Percentiles rank a stretch among this genome's conserved stretches.
Evolutionary conservation across 768 basidiomycete genomes (phyloP).

Genomic region (Suillus weaverae): DNA sequence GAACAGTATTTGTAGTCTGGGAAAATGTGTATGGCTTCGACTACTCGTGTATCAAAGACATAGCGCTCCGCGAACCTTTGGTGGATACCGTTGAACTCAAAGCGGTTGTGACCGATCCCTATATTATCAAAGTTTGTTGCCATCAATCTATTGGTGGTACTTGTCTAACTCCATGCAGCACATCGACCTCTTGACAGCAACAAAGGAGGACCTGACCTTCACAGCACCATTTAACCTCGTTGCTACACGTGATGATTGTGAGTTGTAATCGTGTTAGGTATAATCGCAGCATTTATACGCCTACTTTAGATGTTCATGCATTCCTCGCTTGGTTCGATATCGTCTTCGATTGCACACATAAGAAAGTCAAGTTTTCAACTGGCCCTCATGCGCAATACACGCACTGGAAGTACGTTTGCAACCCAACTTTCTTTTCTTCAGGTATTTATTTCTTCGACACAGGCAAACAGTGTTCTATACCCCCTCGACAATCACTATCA

Average conservation of each 20-base stretch:
- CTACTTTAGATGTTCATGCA: slow-evolving; percentile 79
- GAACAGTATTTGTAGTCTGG: slow-evolving; percentile 70
- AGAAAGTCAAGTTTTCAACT: slow-evolving; percentile 93
- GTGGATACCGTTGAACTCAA: slow-evolving; percentile 99
- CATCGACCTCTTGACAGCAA: slow-evolving; percentile 87
- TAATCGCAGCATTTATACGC: slow-evolving; percentile 6
- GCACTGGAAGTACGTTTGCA: slow-evolving; percentile 83
- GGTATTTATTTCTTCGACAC: slow-evolving; percentile 4
- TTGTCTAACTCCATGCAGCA: slow-evolving; percentile 47
- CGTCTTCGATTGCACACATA: slow-evolving; percentile 93
- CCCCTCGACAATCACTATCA: slow-evolving; percentile 68
- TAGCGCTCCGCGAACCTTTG: slow-evolving; percentile 92
- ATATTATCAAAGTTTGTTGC: slow-evolving; percentile 72
- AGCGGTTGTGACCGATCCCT: slow-evolving; percentile 92
- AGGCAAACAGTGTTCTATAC: slow-evolving; percentile 99
- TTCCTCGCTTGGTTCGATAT: slow-evolving; percentile 99
- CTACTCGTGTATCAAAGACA: slow-evolving; percentile 99
- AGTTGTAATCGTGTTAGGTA: slow-evolving; percentile 30
- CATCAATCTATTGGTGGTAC: not conserved
- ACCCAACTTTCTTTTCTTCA: not conserved
- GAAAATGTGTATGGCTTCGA: slow-evolving; percentile 99
- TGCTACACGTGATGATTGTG: slow-evolving; percentile 90
- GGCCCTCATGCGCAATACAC: slow-evolving; percentile 97
- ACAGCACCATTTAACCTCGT: slow-evolving; percentile 73
- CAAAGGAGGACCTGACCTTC: slow-evolving; percentile 94